Evolutionary conservation across 306 rosid genomes (phyloP), one percentile per base, ranked within the genome.

Genomic region (peach (Prunus persica)): DNA sequence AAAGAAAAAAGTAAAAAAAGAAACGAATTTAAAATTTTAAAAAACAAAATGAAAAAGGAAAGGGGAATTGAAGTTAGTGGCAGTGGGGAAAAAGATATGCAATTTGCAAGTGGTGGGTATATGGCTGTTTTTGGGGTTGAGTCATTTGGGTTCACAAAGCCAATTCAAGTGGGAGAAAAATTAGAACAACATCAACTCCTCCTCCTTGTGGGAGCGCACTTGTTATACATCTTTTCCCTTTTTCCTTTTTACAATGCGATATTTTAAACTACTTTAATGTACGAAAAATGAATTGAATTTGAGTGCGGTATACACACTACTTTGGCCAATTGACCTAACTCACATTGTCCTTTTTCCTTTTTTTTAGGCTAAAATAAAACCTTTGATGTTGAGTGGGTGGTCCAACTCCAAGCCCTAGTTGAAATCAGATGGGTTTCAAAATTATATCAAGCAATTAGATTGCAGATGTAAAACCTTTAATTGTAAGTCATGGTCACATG

Each of bases 61-160:
- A 8, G 50, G 27, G 78, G 24, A 30, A 28, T 7, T 28, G 67
- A 54, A 30, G 25, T 52, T 49, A 60, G 71, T 32, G 55, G 80
- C 22, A 28, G 38, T 60, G 38, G n/a, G 76, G 25, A 9, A 18
- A 61, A 61, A 54, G 73, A 66, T 68, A 52, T 32, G 69, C 71
- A 70, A 60, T 72, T 85, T 82, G 85, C 65, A 61, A 82, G 73
- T 79, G 78, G 67, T 16, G 25, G 47, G 20, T 18, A 2, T 38
- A 51, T 28, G 32, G 43, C 0, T 62, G 9, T 62, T 5, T 14
- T 79, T 7, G 65, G n/a, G n/a, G 46, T 0, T 0, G 41, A n/a
- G 14, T 24, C 56, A 22, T 56, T 72, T 63, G 18, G 25, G 69
- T 70, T 55, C 57, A 56, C 78, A 80, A 45, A 58, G 6, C 54